Conservation (phyloP, 116 monocot genomes). For the Cymodocea nodosa region DNA sequence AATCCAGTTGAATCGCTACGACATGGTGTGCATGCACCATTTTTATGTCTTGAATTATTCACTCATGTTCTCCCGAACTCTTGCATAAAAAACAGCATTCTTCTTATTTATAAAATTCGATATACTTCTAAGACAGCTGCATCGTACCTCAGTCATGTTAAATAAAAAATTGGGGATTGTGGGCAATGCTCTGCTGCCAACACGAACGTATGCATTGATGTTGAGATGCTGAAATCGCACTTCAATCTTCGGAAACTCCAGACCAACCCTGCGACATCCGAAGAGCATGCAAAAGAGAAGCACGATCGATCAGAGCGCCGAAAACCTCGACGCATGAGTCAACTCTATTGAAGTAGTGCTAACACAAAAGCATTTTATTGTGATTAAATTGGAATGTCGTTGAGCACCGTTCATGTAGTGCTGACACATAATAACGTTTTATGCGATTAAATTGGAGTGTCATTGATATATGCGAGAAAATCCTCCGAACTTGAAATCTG, state of each 20-base stretch:
- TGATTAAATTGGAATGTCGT: too few species aligned
- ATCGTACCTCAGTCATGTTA: slow-evolving; percentile 87
- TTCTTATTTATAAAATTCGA: not conserved
- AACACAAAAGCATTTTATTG: too few species aligned
- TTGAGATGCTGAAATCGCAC: slow-evolving; percentile 80
- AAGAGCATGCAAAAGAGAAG: not conserved
- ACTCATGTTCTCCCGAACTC: too few species aligned
- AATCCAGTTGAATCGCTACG: not conserved
- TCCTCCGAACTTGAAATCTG: not conserved
- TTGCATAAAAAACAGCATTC: too few species aligned
- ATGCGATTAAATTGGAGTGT: too few species aligned
- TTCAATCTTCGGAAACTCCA: slow-evolving; percentile 95
- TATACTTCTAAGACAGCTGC: not conserved
- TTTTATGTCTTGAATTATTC: too few species aligned
- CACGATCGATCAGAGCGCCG: not conserved
- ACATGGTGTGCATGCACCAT: too few species aligned
- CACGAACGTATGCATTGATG: slow-evolving; percentile 79
- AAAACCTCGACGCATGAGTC: not conserved
- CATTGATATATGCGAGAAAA: too few species aligned
- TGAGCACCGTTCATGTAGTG: too few species aligned
- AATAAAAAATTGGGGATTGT: slow-evolving; percentile 91
- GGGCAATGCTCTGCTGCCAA: slow-evolving; percentile 92
- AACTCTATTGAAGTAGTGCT: not conserved
- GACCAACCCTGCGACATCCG: slow-evolving; percentile 42
- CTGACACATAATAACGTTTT: too few species aligned